Conservation (phyloP, 768 basidiomycete species). For the Boletus vermiculosoides region DNA sequence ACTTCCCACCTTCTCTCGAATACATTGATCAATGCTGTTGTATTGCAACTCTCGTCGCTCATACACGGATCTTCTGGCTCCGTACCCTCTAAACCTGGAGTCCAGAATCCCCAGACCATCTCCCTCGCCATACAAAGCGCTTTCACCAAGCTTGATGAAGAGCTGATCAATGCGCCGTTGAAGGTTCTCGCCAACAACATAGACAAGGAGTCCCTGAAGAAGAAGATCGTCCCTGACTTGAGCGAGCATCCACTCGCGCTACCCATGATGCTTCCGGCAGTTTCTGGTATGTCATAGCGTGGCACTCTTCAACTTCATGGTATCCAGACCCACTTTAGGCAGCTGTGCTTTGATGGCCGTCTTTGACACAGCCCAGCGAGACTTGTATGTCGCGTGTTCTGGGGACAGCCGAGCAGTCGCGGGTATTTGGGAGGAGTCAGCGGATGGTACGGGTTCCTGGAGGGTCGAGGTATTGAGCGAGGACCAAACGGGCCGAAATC, state of each 20-base stretch:
- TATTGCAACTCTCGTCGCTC: slow-evolving; percentile 66
- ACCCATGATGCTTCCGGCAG: slow-evolving; percentile 75
- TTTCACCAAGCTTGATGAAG: slow-evolving; percentile 80
- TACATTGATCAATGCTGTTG: slow-evolving; percentile 80
- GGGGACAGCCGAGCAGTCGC: slow-evolving; percentile 97
- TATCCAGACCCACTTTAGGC: slow-evolving; percentile 43
- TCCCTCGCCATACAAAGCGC: slow-evolving; percentile 71
- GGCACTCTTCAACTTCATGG: slow-evolving; percentile 1
- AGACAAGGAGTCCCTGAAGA: slow-evolving; percentile 49
- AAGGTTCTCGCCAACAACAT: slow-evolving; percentile 62
- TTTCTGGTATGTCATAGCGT: slow-evolving; percentile 54
- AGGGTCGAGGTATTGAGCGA: slow-evolving; percentile 91
- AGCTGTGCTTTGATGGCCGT: slow-evolving; percentile 90
- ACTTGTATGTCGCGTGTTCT: slow-evolving; percentile 87
- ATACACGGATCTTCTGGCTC: slow-evolving; percentile 36
- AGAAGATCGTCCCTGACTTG: slow-evolving; percentile 58
- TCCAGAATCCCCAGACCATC: slow-evolving; percentile 51
- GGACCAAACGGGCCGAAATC: slow-evolving; percentile 94
- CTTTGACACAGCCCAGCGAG: slow-evolving; percentile 78
- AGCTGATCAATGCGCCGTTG: slow-evolving; percentile 77
- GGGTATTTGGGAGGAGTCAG: slow-evolving; percentile 78
- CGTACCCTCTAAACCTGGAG: slow-evolving; percentile 35
- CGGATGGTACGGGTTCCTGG: slow-evolving; percentile 74
- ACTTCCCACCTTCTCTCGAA: slow-evolving; percentile 84
- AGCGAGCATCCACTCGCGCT: slow-evolving; percentile 69